A percentile compares a stretch with the other conserved stretches of the same genome.
Conservation (phyloP, 441 rosid genomes). For the Macaranga tanarius region DNA sequence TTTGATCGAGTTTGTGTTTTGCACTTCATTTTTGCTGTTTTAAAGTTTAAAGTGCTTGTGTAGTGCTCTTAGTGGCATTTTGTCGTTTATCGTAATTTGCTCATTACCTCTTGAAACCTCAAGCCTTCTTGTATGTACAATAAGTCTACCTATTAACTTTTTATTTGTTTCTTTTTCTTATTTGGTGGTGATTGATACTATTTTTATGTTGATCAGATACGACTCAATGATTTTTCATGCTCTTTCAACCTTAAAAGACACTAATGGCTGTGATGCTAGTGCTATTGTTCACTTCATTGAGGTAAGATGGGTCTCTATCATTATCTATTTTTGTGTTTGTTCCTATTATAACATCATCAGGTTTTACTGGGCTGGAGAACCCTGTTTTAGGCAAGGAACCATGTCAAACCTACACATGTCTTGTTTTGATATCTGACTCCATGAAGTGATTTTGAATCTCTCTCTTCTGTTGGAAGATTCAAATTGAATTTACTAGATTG, state of each 20-base stretch:
- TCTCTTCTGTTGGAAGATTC: neutral
- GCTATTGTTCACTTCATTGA: slow-evolving; percentile 60
- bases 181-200: slow-evolving; percentile 9
- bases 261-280: slow-evolving; percentile 55
- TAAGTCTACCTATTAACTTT: neutral
- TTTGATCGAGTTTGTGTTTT: neutral
- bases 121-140: neutral
- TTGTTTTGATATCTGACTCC: neutral
- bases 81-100: neutral
- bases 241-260: slow-evolving; percentile 50
- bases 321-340: neutral
- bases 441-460: neutral
- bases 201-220: slow-evolving; percentile 41
- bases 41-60: neutral
- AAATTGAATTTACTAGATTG: neutral
- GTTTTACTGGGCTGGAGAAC: neutral
- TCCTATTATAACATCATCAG: neutral
- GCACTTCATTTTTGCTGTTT: neutral
- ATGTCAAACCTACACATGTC: neutral
- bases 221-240: slow-evolving; percentile 76
- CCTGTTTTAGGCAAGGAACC: neutral
- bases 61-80: neutral
- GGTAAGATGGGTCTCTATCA: slow-evolving; percentile 42
- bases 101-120: neutral
- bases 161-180: neutral